These are phyloP conservation scores for Phytopythium helicoides DNA, from an alignment of 352 stramenopile genomes.

Conservation along the genomic window DNA sequence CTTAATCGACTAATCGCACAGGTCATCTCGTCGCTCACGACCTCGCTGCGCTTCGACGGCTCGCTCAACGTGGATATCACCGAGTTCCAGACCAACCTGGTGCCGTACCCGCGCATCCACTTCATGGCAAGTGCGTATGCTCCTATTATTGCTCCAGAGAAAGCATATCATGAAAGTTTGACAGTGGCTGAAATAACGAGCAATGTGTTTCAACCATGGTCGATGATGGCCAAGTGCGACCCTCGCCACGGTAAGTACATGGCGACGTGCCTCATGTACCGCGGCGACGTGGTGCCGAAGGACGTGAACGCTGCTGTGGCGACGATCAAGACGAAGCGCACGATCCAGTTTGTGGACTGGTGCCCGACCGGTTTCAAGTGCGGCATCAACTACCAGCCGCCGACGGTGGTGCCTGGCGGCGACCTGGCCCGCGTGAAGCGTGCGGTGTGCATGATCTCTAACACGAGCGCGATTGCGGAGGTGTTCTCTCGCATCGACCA, in stretches of 20 bases:
- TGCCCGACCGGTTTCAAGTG: conserved; percentile 99
- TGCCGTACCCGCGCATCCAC: conserved; percentile 98
- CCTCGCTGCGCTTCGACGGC: conserved; percentile 97
- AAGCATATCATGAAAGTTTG: conserved; percentile 97
- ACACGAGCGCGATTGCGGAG: conserved; percentile 98
- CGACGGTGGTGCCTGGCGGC: conserved; percentile 94
- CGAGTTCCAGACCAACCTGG: conserved; percentile 99
- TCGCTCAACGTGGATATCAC: conserved; percentile 98
- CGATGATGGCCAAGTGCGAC: conserved; percentile 99
- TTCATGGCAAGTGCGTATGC: conserved; percentile 99
- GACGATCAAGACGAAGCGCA: conserved; percentile 99
- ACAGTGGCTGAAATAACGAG: conserved; percentile 99
- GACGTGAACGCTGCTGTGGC: conserved; percentile 96
- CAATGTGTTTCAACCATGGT: conserved; percentile 95
- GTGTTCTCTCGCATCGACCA: conserved; percentile 98
- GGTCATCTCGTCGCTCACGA: conserved; percentile 97
- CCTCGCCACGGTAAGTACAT: conserved; percentile 99
- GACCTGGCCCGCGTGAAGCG: conserved; percentile 97
- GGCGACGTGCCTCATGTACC: conserved; percentile 98
- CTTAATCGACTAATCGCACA: conserved; percentile 98
- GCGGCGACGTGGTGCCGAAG: conserved; percentile 94
- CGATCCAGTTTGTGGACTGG: conserved; percentile 99
- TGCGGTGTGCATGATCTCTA: conserved; percentile 99
- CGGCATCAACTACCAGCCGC: conserved; percentile 98
- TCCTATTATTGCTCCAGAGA: conserved; percentile 97